A percentile compares a stretch with the other conserved stretches of the same genome.
These are phyloP conservation scores for Sarocladiaceae sp. DNA, from an alignment of 2,329 filamentous ascomycete species.

Conservation along the genomic window DNA sequence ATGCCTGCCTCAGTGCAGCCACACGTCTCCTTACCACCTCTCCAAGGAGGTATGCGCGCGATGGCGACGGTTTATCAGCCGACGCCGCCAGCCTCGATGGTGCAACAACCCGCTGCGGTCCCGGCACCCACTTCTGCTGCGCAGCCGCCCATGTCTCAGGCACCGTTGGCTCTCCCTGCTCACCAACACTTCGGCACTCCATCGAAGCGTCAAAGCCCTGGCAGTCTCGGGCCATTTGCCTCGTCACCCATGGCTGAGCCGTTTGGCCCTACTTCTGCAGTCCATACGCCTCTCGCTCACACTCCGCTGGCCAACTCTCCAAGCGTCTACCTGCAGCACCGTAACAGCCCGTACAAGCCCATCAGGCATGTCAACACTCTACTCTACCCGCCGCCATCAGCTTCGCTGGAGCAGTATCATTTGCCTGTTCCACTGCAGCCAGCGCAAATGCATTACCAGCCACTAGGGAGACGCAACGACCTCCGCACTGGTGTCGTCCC, in stretches of 20 bases:
- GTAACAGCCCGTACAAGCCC: conserved; percentile 87
- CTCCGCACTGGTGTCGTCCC: conserved; percentile 66
- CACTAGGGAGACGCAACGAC: conserved; percentile 62
- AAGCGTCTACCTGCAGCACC: conserved; percentile 78
- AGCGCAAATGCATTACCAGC: conserved; percentile 77
- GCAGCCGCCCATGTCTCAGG: conserved; percentile 10
- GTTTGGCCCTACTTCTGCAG: conserved; percentile 44
- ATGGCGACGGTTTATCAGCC: conserved; percentile 71
- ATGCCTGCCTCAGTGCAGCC: conserved; percentile 7
- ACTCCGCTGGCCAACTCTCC: conserved; percentile 74
- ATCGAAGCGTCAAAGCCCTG: conserved; percentile 44
- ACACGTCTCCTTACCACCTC: conserved; percentile 53
- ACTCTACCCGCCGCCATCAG: conserved; percentile 78
- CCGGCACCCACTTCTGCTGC: conserved; percentile 1
- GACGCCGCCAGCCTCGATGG: conserved; percentile 25
- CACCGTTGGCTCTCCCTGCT: conserved; percentile 6
- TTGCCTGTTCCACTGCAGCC: conserved; percentile 52
- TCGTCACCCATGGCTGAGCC: conserved; percentile 67
- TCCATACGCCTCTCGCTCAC: conserved; percentile 51
- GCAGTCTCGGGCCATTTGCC: conserved; percentile 36
- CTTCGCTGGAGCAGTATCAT: conserved; percentile 69
- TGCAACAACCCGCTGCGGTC: conserved; percentile 11
- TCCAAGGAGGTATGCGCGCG: conserved; percentile 56
- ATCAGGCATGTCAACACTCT: conserved; percentile 85
- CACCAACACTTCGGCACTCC: conserved; percentile 8